Base-by-base conservation (phyloP, 495 filamentous ascomycete species). In the Hypoxylon lienhwacheense region DNA sequence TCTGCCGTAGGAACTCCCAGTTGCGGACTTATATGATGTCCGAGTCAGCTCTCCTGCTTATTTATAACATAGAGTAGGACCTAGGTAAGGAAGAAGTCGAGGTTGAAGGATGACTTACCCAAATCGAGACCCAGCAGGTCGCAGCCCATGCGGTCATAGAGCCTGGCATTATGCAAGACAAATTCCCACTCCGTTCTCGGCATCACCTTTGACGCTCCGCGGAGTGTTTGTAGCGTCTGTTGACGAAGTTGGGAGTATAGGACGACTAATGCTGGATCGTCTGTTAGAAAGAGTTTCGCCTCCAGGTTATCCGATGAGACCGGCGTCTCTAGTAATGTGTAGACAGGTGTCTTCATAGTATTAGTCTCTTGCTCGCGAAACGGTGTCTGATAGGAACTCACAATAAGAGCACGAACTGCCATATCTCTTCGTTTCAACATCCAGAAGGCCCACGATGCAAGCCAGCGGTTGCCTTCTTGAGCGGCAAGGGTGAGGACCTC, bases 81-180 rank as follows among this genome's bases (percentile, higher is more conserved):
- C 5, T 46, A 41, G 6, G 31, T 14, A 57, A n/a, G 41, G 22
- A 2, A 12, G 6, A 5, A 26, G 19, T 2, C 16, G 19, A 7
- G 22, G 12, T 34, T 32, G 25, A 34, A 43, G 29, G 7, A 29
- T 12, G 16, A 24, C 71, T 41, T 69, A 80, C 78, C 83, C 8
- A 92, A 67, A 59, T 95, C 90, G 7, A 98, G 73, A 7, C 95
- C 93, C 1, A 97, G 81, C n/a, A 96, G 62, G 66, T 96, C 92
- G 61, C 93, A 95, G 8, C 93, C 93, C 95, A 97, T 97, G 0
- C 95, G 83, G 66, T 89, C 85, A 61, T 97, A 96, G 3, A 96
- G 75, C 22, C 88, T 77, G 7, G 92, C 92, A 40, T 87, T 96
- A 59, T 95, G 89, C 19, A 96, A 68, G 3, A 98, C 83, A 60